Base-by-base conservation (phyloP, 495 filamentous ascomycete genomes). In the Lasiosphaeria hispida region DNA sequence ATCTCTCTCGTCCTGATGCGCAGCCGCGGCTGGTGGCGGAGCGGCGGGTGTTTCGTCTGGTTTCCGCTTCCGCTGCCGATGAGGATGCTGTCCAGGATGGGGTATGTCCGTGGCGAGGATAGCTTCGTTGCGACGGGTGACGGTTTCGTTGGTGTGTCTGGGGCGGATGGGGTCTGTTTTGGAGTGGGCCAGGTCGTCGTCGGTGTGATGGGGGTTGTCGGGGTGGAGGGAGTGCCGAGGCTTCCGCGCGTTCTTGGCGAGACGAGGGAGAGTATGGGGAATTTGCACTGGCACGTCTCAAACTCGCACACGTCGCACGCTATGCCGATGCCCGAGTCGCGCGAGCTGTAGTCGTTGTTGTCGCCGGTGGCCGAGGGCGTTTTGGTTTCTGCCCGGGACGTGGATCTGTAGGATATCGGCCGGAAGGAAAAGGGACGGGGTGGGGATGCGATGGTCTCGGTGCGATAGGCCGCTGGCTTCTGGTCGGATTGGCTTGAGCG, bases 241-340 rank as follows among this genome's bases (percentile, higher is more conserved):
- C 15, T 10, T 17, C 36, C 34, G 10, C 8, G 42, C 56, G 39
- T 15, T 14, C 13, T 14, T 4, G 4, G 18, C 10, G 39, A 11
- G 10, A 3, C 39, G 43, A 47, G 33, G 4, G 6, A 36, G 14
- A 51, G 39, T 13, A 30, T 23, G 11, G 33, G 45, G 14, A 53
- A n/a, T 10, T 19, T n/a, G 48, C 60, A 62, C 5, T 30, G n/a
- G 52, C 66, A 67, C 13, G 37, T 10, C 4, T 63, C 65, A 1
- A 17, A 7, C n/a, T 47, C 49, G 48, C 62, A 64, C 0, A 39
- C 14, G 18, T 62, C 55, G 43, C 65, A 62, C 1, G 57, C 41
- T 11, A 67, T 62, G 30, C 62, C 55, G 14, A 64, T 67, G 5
- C 59, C 65, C 11, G 62, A 67, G 62, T 67, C 62, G 14, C 61